phyloP scores from a whole-genome alignment of 768 basidiomycete genomes.

The Trichaptum fuscoviolaceum region DNA sequence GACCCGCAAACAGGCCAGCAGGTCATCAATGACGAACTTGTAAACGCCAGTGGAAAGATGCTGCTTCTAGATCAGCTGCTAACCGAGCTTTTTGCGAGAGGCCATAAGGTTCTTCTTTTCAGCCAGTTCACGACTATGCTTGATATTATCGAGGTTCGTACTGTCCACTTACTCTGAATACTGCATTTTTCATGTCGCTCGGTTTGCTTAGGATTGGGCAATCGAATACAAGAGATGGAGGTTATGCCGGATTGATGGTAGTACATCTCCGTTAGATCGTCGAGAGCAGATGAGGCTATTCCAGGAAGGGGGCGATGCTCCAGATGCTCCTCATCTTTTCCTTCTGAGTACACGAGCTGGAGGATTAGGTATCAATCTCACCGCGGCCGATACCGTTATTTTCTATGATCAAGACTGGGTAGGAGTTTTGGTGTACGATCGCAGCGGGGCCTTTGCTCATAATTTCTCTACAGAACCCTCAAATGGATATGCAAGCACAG shows the following conservation, averaged over 20 bases:
- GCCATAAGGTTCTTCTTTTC: conserved; percentile 83
- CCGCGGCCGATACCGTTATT: conserved; percentile 85
- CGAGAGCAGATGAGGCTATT: conserved; percentile 81
- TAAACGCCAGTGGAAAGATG: conserved; percentile 94
- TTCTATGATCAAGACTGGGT: conserved; percentile 95
- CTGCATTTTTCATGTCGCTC: neutral
- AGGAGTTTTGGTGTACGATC: conserved; percentile 17
- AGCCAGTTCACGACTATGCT: conserved; percentile 97
- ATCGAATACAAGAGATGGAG: conserved; percentile 74
- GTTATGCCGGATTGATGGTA: conserved; percentile 91
- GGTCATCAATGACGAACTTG: conserved; percentile 70
- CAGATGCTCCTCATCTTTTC: conserved; percentile 68
- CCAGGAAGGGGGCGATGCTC: conserved; percentile 61
- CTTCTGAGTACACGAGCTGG: conserved; percentile 76
- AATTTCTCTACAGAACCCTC: conserved; percentile 62
- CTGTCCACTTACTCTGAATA: conserved; percentile 5
- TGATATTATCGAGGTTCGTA: conserved; percentile 82
- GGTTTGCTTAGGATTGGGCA: conserved; percentile 73
- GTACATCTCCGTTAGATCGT: conserved; percentile 74
- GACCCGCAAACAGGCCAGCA: conserved; percentile 57
- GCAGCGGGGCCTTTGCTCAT: conserved; percentile 17
- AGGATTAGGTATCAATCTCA: conserved; percentile 75
- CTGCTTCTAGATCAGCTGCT: conserved; percentile 88
- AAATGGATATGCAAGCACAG: conserved; percentile 95
- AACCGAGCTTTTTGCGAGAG: conserved; percentile 68